These are phyloP conservation scores for Gossypium stocksii DNA, from an alignment of 345 rosid genomes.

Conservation along the genomic window DNA sequence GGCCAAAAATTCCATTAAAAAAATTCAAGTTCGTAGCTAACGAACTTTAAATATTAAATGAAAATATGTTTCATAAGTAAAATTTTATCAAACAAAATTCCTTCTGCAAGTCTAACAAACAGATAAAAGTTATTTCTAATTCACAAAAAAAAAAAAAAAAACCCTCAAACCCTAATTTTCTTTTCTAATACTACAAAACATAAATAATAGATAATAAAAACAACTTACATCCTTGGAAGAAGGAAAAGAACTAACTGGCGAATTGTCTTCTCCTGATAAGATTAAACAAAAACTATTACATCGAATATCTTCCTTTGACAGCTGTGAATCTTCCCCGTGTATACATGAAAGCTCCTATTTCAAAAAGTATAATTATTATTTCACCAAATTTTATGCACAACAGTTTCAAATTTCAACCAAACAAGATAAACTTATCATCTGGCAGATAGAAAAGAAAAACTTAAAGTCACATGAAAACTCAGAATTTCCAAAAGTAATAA, in stretches of 20 bases:
- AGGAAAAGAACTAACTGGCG: constrained; percentile 18
- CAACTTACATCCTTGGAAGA: constrained; percentile 37
- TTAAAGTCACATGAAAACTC: background rate
- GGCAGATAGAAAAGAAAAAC: background rate
- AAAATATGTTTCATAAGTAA: background rate
- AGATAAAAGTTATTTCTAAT: background rate
- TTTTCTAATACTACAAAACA: background rate
- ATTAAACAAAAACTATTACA: constrained; percentile 22
- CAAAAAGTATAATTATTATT: background rate
- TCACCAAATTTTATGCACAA: background rate
- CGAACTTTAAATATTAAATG: background rate
- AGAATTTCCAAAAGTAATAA: constrained; percentile 6
- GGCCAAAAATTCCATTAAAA: background rate
- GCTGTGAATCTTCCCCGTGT: constrained; percentile 5
- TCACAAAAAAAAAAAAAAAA: background rate
- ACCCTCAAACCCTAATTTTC: background rate
- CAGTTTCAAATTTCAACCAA: background rate
- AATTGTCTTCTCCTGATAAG: constrained; percentile 43
- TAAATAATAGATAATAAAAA: background rate
- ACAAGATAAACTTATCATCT: background rate
- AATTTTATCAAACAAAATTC: background rate
- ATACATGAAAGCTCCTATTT: constrained; percentile 1
- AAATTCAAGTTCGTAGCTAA: background rate
- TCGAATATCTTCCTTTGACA: constrained; percentile 18
- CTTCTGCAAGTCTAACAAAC: background rate